Base-by-base conservation (phyloP, 176 grass and related monocot species). In the Cymbopogon citratus region DNA sequence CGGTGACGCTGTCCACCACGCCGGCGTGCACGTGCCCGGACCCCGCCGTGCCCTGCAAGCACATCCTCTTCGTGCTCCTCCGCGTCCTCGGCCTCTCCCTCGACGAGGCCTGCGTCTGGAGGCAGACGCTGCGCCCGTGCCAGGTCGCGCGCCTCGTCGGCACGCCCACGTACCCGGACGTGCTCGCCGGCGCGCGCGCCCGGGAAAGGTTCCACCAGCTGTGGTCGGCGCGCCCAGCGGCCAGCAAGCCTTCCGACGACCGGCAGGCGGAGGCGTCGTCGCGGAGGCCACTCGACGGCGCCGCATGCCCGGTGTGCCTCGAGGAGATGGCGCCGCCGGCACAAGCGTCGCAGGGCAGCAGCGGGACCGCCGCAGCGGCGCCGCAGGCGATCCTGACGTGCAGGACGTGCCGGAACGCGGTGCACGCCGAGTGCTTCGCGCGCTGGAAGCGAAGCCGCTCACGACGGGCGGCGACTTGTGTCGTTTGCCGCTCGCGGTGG, bases 1-100 rank as follows among this genome's bases (percentile, higher is more conserved):
- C 85, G 19, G 85, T 99, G 45, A 95, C 89, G 79, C 84, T 99
- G 21, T 40, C 85, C 2, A 48, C 84, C 24, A 2, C 68, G 3
- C 96, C 96, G 12, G 76, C 87, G 43, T 99, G 96, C 96, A 91
- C 91, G 41, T 99, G 96, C 82, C 92, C 96, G 0, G 96, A 99
- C 87, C 83, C 85, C 21, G 62, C 84, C 18, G 83, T 41, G 18
- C 95, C 96, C 3, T 95, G 96, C 96, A 95, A 99, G 81, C 96
- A 99, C 80, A 79, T 99, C 85, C 90, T 99, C 29, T 99, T 99
- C 79, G 92, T 99, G 48, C 84, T 99, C 52, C 87, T 99, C 66
- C 96, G 96, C 59, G 96, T 93, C 51, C 91, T 99, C 18, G 91
- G 93, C 31, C 82, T 93, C 9, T 87, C 92, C 9, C 84, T 99